These are phyloP conservation scores for Scopulariopsis brevicaulis DNA, from an alignment of 2,329 filamentous ascomycete species.

Conservation along the genomic window DNA sequence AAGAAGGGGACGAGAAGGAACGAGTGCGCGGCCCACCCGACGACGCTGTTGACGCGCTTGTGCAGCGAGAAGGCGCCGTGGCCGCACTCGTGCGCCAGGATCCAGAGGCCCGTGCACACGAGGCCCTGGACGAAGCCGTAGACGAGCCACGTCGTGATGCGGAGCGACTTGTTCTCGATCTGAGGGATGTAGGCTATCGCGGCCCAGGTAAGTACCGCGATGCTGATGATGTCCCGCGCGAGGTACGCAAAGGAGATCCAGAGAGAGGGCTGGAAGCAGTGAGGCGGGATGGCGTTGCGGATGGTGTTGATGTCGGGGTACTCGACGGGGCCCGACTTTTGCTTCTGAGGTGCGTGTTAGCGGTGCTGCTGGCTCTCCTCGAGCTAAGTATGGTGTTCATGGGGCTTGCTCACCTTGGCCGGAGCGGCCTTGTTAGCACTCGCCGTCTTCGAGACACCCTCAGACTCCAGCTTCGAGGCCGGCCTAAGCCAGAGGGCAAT, in stretches of 20 bases:
- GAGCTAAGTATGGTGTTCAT: background rate
- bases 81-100: constrained; percentile 94
- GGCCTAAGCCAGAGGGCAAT: constrained; percentile 6
- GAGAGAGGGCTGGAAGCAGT: constrained; percentile 49
- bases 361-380: background rate
- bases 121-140: constrained; percentile 64
- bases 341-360: constrained; percentile 4
- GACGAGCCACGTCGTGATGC: constrained; percentile 36
- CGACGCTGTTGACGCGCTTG: constrained; percentile 42
- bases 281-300: constrained; percentile 42
- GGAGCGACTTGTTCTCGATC: constrained; percentile 30
- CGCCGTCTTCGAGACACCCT: background rate
- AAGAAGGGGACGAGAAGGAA: constrained; percentile 59
- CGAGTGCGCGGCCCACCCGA: constrained; percentile 57
- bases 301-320: constrained; percentile 35
- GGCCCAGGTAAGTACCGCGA: constrained; percentile 32
- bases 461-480: background rate
- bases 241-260: constrained; percentile 42
- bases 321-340: constrained; percentile 3
- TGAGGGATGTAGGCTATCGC: constrained; percentile 42
- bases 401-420: background rate
- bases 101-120: constrained; percentile 90
- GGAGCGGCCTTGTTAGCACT: background rate
- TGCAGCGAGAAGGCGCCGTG: constrained; percentile 60
- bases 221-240: constrained; percentile 40